A percentile compares a stretch with the other conserved stretches of the same genome.
These are phyloP conservation scores for Periconia macrospinosa DNA, from an alignment of 2,329 filamentous ascomycete species.

Conservation along the genomic window DNA sequence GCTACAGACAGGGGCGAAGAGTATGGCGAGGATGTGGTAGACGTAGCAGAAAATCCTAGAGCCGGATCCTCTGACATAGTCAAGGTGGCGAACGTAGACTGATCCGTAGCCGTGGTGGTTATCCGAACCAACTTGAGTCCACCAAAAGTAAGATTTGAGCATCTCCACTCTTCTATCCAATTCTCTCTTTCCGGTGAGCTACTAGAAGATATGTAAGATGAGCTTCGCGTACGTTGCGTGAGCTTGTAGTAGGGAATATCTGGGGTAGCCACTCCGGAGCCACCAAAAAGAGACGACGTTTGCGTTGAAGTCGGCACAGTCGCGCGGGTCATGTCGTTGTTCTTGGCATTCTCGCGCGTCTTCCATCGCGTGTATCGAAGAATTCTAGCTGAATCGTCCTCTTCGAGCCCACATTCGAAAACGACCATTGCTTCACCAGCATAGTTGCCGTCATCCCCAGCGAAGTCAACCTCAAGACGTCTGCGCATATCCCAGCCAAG, in stretches of 20 bases:
- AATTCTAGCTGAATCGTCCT: slow-evolving; percentile 56
- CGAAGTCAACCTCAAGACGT: slow-evolving; percentile 85
- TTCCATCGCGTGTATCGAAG: slow-evolving; percentile 62
- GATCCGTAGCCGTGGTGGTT: slow-evolving; percentile 71
- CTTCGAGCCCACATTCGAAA: slow-evolving; percentile 70
- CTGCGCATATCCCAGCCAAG: slow-evolving; percentile 92
- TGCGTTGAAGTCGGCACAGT: slow-evolving; percentile 20
- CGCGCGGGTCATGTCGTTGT: slow-evolving; percentile 16
- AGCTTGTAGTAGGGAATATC: slow-evolving; percentile 18
- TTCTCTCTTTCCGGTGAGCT: slow-evolving; percentile 41
- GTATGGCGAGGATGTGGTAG: slow-evolving; percentile 56
- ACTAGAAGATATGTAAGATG: slow-evolving; percentile 38
- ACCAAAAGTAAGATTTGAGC: slow-evolving; percentile 64
- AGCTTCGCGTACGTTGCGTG: slow-evolving; percentile 28
- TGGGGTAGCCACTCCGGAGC: slow-evolving; percentile 33
- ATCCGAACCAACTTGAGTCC: slow-evolving; percentile 64
- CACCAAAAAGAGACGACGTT: slow-evolving; percentile 55
- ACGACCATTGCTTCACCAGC: slow-evolving; percentile 78
- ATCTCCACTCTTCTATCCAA: slow-evolving; percentile 65
- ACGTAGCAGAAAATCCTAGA: slow-evolving; percentile 59
- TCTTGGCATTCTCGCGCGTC: slow-evolving; percentile 34
- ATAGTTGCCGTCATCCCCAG: slow-evolving; percentile 72
- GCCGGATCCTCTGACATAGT: slow-evolving; percentile 79
- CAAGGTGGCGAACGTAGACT: slow-evolving; percentile 70
- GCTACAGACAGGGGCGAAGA: slow-evolving; percentile 57